phyloP scores from a whole-genome alignment of 805 yeast genomes.

The Cyberlindnera veronae region DNA sequence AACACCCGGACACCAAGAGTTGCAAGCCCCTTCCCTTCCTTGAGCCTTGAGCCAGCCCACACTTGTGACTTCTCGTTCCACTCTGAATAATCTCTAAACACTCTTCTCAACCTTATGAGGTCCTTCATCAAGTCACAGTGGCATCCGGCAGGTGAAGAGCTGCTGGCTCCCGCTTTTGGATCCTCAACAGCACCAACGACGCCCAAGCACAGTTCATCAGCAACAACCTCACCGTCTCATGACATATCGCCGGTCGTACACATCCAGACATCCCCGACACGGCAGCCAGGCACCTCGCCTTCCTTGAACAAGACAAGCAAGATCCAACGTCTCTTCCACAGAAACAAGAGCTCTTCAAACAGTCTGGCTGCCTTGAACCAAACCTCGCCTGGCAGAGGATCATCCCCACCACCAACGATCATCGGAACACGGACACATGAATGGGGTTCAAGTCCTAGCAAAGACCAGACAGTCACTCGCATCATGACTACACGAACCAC shows the following conservation, averaged over 20 bases:
- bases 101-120: slow-evolving; percentile 30
- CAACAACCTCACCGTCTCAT: neutral
- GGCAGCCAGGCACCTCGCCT: slow-evolving; percentile 7
- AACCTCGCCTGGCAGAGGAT: slow-evolving; percentile 13
- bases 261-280: slow-evolving; percentile 6
- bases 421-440: slow-evolving; percentile 48
- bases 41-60: no score
- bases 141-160: no score
- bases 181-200: no score
- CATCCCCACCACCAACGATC: slow-evolving; percentile 32
- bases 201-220: no score
- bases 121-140: slow-evolving; percentile 39
- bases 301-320: slow-evolving; percentile 15
- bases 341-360: slow-evolving; percentile 20
- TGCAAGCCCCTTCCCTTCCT: no score
- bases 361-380: slow-evolving; percentile 10
- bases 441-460: slow-evolving; percentile 36
- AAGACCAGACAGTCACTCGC: neutral
- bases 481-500: neutral
- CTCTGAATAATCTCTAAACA: no score
- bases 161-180: neutral
- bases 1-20: slow-evolving; percentile 2
- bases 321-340: slow-evolving; percentile 24
- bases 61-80: no score
- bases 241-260: slow-evolving; percentile 5